phyloP scores from a whole-genome alignment of 2,329 filamentous ascomycete species.

The Venturia oleaginea region DNA sequence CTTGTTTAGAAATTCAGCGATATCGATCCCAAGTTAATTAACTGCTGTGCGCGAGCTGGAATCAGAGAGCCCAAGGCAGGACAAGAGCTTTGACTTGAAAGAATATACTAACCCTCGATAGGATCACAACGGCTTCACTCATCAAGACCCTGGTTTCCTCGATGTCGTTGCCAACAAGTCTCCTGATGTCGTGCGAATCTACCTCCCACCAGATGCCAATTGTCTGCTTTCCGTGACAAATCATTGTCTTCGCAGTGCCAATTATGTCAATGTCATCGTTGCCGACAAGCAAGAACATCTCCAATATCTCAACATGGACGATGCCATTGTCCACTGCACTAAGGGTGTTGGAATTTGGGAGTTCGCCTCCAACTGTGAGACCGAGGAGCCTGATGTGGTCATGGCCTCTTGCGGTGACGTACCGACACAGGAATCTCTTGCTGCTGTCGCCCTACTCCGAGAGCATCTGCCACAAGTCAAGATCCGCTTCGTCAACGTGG shows the following conservation, averaged over 20 bases:
- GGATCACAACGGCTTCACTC: slow-evolving; percentile 76
- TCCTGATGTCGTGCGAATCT: slow-evolving; percentile 71
- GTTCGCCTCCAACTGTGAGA: slow-evolving; percentile 63
- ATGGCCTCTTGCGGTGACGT: slow-evolving; percentile 72
- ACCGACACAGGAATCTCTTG: slow-evolving; percentile 63
- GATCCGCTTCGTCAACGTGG: slow-evolving; percentile 70
- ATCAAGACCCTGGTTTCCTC: slow-evolving; percentile 73
- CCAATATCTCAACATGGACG: slow-evolving; percentile 65
- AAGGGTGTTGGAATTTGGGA: slow-evolving; percentile 74
- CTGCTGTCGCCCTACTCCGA: slow-evolving; percentile 65
- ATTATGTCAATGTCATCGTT: slow-evolving; percentile 76
- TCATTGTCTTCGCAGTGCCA: slow-evolving; percentile 62
- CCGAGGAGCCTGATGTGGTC: slow-evolving; percentile 60
- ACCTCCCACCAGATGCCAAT: slow-evolving; percentile 72
- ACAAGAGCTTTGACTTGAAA: background rate
- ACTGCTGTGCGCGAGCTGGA: too few species aligned
- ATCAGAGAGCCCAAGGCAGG: too few species aligned
- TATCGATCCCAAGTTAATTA: too few species aligned
- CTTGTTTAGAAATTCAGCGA: background rate
- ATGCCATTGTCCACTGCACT: slow-evolving; percentile 65
- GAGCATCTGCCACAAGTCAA: slow-evolving; percentile 62
- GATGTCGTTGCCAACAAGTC: slow-evolving; percentile 73
- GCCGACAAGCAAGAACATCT: slow-evolving; percentile 73
- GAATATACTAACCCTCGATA: slow-evolving; percentile 35
- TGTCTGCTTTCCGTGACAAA: slow-evolving; percentile 66